phyloP scores from a whole-genome alignment of 2,329 filamentous ascomycete species.

The Scedosporium minutisporum region DNA sequence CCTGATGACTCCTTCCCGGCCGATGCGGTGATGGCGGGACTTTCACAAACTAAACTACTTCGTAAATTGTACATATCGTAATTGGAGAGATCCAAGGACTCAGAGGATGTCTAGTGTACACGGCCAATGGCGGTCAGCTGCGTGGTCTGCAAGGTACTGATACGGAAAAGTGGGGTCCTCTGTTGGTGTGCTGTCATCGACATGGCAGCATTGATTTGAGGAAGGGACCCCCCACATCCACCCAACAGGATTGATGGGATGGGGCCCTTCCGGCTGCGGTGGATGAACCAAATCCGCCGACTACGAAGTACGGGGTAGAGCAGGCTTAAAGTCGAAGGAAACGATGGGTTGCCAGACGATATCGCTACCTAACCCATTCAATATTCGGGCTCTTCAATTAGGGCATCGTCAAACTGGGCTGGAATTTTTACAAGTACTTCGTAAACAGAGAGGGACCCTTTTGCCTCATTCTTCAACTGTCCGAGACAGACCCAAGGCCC shows the following conservation, averaged over 20 bases:
- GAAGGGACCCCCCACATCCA: not conserved
- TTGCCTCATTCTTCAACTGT: not conserved
- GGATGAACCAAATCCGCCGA: not conserved
- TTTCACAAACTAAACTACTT: not conserved
- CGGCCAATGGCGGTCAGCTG: not conserved
- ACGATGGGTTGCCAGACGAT: not conserved
- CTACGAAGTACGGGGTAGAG: not conserved
- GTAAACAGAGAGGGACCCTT: not conserved
- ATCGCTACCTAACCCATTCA: not conserved
- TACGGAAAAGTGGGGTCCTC: not conserved
- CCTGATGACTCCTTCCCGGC: constrained; percentile 1
- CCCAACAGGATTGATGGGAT: not conserved
- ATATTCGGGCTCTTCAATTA: not conserved
- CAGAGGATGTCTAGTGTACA: not conserved
- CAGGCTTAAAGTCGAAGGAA: not conserved
- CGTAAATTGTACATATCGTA: no score
- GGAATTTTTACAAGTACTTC: not conserved
- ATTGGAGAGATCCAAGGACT: no score
- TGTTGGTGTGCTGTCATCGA: constrained; percentile 4
- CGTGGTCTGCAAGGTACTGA: constrained; percentile 1
- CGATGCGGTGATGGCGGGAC: not conserved
- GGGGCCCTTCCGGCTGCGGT: not conserved
- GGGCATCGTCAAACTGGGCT: not conserved
- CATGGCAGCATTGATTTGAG: not conserved
- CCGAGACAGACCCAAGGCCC: not conserved